phyloP scores from a whole-genome alignment of 2,329 filamentous ascomycete genomes.

The Cladorrhinum sp. region DNA sequence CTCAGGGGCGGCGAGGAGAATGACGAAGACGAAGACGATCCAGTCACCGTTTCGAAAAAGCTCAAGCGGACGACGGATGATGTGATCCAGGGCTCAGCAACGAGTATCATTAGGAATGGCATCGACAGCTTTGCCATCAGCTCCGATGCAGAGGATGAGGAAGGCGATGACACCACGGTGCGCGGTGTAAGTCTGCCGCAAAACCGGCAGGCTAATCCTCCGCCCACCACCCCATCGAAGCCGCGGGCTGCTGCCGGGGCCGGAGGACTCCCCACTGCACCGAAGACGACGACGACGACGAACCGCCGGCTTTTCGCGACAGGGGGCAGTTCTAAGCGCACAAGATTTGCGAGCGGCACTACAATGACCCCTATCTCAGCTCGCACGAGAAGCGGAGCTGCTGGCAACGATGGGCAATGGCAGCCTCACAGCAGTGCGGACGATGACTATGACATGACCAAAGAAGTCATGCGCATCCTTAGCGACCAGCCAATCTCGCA shows the following conservation, averaged over 20 bases:
- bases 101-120: no score
- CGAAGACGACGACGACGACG: neutral
- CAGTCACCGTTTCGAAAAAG: no score
- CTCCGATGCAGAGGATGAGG: neutral
- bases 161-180: neutral
- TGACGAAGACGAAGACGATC: no score
- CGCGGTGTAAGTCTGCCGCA: no score
- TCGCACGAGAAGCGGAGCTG: neutral
- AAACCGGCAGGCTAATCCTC: neutral
- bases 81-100: no score
- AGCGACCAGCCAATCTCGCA: neutral
- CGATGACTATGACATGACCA: neutral
- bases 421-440: neutral
- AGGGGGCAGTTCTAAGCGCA: no score
- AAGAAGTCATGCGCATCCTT: neutral
- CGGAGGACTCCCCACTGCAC: neutral
- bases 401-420: neutral
- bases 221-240: neutral
- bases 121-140: no score
- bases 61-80: no score
- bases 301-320: no score
- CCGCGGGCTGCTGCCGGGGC: neutral
- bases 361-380: neutral
- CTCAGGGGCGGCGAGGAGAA: no score
- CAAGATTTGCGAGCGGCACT: neutral